Evolutionary conservation across 768 basidiomycete genomes (phyloP).

Genomic region (Coprinopsis cinerea): DNA sequence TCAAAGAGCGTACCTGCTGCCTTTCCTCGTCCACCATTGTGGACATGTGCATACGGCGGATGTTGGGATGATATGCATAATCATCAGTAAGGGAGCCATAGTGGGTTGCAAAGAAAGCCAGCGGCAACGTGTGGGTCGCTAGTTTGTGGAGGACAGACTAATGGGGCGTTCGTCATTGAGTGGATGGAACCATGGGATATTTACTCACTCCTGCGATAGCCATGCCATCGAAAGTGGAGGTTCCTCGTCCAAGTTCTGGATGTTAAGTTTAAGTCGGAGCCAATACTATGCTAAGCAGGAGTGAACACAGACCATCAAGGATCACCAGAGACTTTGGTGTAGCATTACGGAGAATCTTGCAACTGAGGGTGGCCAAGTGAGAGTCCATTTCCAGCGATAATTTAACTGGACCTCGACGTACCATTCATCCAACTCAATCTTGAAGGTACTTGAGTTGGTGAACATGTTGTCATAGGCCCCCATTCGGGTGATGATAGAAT

Average conservation of each 20-base stretch:
- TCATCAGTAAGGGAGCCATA: constrained; percentile 96
- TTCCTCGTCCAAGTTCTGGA: constrained; percentile 88
- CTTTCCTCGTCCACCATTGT: constrained; percentile 92
- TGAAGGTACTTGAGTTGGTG: constrained; percentile 91
- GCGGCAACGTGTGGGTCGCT: constrained; percentile 84
- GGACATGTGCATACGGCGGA: constrained; percentile 93
- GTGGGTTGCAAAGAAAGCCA: constrained; percentile 97
- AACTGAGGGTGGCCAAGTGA: constrained; percentile 37
- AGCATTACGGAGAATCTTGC: constrained; percentile 89
- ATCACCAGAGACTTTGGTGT: constrained; percentile 94
- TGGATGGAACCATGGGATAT: too few species aligned
- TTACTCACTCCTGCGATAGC: constrained; percentile 85
- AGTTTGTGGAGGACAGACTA: constrained; percentile 82
- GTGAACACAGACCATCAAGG: constrained; percentile 67
- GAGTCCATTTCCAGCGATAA: background rate
- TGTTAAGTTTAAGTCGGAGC: constrained; percentile 12
- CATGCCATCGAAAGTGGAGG: constrained; percentile 98
- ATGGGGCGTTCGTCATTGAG: background rate
- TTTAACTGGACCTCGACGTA: constrained; percentile 22
- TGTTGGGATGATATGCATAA: constrained; percentile 86
- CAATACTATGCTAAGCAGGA: background rate
- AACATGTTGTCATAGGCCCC: constrained; percentile 99
- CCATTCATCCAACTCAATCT: constrained; percentile 98
- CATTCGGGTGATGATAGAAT: constrained; percentile 94
- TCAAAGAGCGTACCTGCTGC: constrained; percentile 45